Base-by-base conservation (phyloP, 2,329 filamentous ascomycete genomes). In the Pyricularia sp. region DNA sequence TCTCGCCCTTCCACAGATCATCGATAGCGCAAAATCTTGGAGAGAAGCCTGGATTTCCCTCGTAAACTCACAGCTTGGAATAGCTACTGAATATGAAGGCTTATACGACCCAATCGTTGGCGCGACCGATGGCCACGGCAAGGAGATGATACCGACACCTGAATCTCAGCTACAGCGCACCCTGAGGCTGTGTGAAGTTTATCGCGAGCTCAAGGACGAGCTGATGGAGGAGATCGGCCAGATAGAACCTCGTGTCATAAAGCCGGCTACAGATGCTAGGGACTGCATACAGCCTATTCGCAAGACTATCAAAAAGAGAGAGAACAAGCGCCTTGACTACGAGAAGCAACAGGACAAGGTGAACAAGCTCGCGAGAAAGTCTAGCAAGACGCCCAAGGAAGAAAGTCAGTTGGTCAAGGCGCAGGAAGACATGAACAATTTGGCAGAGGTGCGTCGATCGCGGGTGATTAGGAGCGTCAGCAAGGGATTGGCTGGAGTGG, bases 271-370 rank as follows among this genome's bases (percentile, higher is more conserved):
- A 65, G 83, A 88, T 64, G 88, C 88, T 8, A 88, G 85, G 70
- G 84, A 88, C 64, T 84, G 78, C 64, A 80, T 93, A 66, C 84
- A 87, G 68, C 86, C 88, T 2, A 81, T 94, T 73, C 87, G 89
- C 71, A 94, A 92, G 77, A 88, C 87, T 1, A 90, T 96, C 71
- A 94, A 93, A 77, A 92, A 91, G 75, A 81, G 91, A 61, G 90
- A 94, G 72, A 89, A 93, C 70, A 90, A 87, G 76, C 88, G 91
- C 64, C 74, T 93, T 66, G 91, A 96, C 73, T 94, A 87, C 72
- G 91, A 96, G 75, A 85, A 89, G 69, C 87, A 87, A 69, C 86
- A 90, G 73, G 84, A 87, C 69, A 86, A 87, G 67, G 86, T 87
- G 44, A 87, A 89, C 71, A 85, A 84, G 70, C 81, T 87, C 55